Conservation (phyloP, 331 rosid genomes). For the Spiraea crenata region DNA sequence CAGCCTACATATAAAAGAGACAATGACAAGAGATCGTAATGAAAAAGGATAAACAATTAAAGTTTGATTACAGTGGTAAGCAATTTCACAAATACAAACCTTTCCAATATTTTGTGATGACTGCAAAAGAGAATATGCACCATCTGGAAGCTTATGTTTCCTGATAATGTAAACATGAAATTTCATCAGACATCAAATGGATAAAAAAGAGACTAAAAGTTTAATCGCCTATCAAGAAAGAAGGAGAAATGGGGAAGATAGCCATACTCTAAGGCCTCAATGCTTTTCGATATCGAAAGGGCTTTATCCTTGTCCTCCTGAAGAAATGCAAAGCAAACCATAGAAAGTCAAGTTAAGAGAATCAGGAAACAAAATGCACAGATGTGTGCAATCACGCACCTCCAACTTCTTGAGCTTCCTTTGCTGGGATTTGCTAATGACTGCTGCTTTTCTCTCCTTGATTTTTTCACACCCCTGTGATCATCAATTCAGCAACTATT, state of each 20-base stretch:
- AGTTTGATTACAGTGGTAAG: not conserved
- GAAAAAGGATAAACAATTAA: slow-evolving; percentile 1
- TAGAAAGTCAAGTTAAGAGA: slow-evolving; percentile 15
- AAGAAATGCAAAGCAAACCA: slow-evolving; percentile 22
- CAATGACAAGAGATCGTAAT: not conserved
- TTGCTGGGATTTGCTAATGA: slow-evolving; percentile 69
- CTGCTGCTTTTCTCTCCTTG: slow-evolving; percentile 38
- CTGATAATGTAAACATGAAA: slow-evolving; percentile 40
- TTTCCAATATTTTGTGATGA: slow-evolving; percentile 61
- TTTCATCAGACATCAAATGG: not conserved
- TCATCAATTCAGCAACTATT: slow-evolving; percentile 3
- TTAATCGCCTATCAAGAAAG: not conserved
- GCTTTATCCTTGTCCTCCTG: slow-evolving; percentile 70
- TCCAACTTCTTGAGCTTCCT: slow-evolving; percentile 72
- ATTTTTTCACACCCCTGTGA: slow-evolving; percentile 39
- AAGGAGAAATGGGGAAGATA: not conserved
- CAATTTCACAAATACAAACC: slow-evolving; percentile 42
- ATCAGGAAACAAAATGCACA: slow-evolving; percentile 3
- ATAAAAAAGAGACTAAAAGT: not conserved
- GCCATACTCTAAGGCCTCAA: slow-evolving; percentile 59
- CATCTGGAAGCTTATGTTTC: slow-evolving; percentile 69
- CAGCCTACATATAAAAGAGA: slow-evolving; percentile 40
- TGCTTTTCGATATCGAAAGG: slow-evolving; percentile 46
- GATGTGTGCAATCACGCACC: slow-evolving; percentile 37
- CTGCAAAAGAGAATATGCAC: slow-evolving; percentile 64